Base-by-base conservation (phyloP, 78 protist species). In the Dictyostelium firmibasis region DNA sequence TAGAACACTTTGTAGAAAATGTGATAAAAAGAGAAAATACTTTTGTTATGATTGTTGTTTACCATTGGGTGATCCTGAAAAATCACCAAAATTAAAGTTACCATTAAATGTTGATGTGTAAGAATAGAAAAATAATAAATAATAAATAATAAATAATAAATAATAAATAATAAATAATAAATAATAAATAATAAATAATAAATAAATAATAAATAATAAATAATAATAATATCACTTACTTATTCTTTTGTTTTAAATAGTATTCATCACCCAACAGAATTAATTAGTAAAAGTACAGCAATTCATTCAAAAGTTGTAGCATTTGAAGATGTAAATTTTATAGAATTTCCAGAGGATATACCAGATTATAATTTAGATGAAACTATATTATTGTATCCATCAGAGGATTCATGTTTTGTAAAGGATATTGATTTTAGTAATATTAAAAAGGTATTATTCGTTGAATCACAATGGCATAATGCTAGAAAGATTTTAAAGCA, bases 391-490 rank as follows among this genome's bases (percentile, higher is more conserved):
- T 47, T 95, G 16, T 95, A 35, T 41, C 97, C 97, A 25, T 88
- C 95, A 14, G 67, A 57, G 0, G 88, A 50, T 18, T 60, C 92
- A n/a, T 47, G 62, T 36, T 91, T 81, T 86, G 83, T 95, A 9
- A 82, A 31, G 10, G 92, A 92, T 31, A 23, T 81, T 6, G 92
- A 95, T 64, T 33, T 87, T 47, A 60, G 69, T 29, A 84, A 84
- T 11, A 36, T 86, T 23, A 83, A 95, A 53, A 47, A 78, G 41
- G 91, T 95, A 14, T 35, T 95, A 33, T 83, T 95, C 29, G 91
- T 95, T 9, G 97, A 95, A 72, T 79, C 86, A 35, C 92, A 85
- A 62, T 95, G 97, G 97, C 94, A 85, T n/a, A 82, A 83, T 62
- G 83, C 95, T 7, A 83, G 85, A 23, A 74, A 85, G 41, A 91